Conservation (phyloP, 116 monocot species). For the Cymodocea nodosa region DNA sequence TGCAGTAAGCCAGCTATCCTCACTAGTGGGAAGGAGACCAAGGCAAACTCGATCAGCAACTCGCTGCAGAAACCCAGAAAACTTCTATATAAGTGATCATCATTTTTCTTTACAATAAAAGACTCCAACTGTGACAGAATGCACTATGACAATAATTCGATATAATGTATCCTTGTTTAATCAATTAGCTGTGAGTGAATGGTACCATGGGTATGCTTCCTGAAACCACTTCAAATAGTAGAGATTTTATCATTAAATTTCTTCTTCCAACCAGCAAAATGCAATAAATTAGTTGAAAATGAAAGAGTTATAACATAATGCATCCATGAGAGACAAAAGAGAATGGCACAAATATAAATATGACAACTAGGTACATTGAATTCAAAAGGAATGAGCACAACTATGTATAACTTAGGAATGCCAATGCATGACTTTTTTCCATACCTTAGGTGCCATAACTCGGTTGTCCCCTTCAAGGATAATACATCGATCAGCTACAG, state of each 20-base stretch:
- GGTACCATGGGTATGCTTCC: too few relatives aligned
- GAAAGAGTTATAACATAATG: too few relatives aligned
- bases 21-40: constrained; percentile 90
- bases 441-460: constrained; percentile 69
- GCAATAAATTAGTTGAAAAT: too few relatives aligned
- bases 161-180: too few relatives aligned
- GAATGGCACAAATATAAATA: too few relatives aligned
- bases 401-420: background rate
- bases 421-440: background rate
- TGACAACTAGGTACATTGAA: too few relatives aligned
- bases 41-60: constrained; percentile 93
- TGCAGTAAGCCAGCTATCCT: constrained; percentile 85
- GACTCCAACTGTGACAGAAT: background rate
- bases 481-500: constrained; percentile 59
- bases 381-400: background rate
- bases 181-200: too few relatives aligned
- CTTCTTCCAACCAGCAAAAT: too few relatives aligned
- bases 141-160: background rate
- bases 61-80: constrained; percentile 19
- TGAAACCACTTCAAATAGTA: too few relatives aligned
- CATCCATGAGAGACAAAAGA: too few relatives aligned
- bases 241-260: too few relatives aligned
- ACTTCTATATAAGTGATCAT: background rate
- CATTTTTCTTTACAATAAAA: background rate
- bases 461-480: constrained; percentile 93